Conservation (phyloP, 176 grass and related monocot species). For the Areca catechu region DNA sequence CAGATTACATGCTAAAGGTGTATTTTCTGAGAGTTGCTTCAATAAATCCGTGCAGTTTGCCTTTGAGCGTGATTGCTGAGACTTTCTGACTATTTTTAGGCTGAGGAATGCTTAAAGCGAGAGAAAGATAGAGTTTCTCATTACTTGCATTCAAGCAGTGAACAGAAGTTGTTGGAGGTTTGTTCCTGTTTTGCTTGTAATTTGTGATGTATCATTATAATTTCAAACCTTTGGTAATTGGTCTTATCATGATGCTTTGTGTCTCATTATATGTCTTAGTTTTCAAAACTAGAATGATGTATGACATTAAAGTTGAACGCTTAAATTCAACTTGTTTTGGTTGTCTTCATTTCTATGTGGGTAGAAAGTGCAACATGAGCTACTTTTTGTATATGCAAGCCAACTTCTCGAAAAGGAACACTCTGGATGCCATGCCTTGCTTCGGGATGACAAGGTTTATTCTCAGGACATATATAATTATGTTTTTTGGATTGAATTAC, state of each 20-base stretch:
- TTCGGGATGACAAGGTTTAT: slow-evolving; percentile 86
- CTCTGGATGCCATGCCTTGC: slow-evolving; percentile 85
- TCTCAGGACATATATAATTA: background rate
- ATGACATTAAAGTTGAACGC: background rate
- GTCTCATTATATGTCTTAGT: background rate
- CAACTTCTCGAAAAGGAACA: slow-evolving; percentile 90
- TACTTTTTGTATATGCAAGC: slow-evolving; percentile 71
- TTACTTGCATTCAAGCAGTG: slow-evolving; percentile 90
- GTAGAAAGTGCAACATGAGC: slow-evolving; percentile 94
- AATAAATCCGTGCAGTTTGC: no score
- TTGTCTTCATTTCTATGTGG: no score
- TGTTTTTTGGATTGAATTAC: background rate
- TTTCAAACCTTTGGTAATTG: background rate
- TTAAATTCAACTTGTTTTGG: background rate
- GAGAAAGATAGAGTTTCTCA: slow-evolving; percentile 92
- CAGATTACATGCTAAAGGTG: slow-evolving; percentile 71
- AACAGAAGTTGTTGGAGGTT: slow-evolving; percentile 92
- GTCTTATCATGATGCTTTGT: background rate
- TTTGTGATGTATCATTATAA: background rate
- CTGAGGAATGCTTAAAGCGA: slow-evolving; percentile 82
- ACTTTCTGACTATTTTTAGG: slow-evolving; percentile 42
- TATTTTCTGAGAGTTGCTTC: slow-evolving; percentile 17
- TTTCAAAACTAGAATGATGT: background rate
- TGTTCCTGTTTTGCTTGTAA: slow-evolving; percentile 5
- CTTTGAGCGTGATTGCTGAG: background rate